Conservation (phyloP, 2,329 filamentous ascomycete species). For the Apiospora sp. region DNA sequence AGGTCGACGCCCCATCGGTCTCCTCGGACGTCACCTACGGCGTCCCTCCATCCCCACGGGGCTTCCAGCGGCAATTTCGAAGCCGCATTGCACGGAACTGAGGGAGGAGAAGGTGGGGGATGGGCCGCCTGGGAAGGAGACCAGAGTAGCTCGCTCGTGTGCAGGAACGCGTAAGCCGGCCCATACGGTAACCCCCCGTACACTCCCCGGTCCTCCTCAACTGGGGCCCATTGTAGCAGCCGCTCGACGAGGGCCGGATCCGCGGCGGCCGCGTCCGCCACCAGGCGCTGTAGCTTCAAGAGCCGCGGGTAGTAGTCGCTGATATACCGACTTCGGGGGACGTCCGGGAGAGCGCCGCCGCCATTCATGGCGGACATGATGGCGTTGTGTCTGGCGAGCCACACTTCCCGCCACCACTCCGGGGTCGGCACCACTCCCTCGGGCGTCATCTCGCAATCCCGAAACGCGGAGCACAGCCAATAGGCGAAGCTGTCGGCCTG, state of each 20-base stretch:
- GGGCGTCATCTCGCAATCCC: background rate
- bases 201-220: background rate
- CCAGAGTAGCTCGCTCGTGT: background rate
- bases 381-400: no score
- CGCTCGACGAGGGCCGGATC: background rate
- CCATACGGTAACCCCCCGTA: background rate
- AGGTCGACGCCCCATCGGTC: background rate
- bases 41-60: background rate
- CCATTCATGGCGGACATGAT: no score
- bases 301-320: background rate
- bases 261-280: background rate
- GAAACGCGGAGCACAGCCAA: background rate
- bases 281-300: background rate
- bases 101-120: background rate
- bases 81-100: background rate
- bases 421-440: background rate
- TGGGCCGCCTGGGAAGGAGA: background rate
- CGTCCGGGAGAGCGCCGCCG: background rate
- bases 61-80: background rate
- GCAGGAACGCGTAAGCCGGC: background rate
- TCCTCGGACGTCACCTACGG: background rate
- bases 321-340: background rate
- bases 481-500: constrained; percentile 7
- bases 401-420: background rate
- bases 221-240: background rate